Percentiles rank a stretch among this genome's conserved stretches.
Conservation (phyloP, 768 basidiomycete genomes). For the Kwoniella botswanensis region DNA sequence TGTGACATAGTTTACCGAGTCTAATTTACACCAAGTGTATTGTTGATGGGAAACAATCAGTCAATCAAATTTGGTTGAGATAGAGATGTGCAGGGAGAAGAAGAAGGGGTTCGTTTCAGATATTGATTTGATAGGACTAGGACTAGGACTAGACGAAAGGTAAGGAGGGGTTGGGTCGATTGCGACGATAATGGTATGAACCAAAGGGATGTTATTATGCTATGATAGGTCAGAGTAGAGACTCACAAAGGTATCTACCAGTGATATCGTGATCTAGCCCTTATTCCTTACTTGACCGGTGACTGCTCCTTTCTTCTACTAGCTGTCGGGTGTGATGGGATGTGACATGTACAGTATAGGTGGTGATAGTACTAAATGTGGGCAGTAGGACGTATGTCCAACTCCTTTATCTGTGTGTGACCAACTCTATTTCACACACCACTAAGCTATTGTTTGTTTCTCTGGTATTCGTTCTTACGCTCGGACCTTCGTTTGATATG, state of each 20-base stretch:
- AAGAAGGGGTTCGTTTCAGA: background rate
- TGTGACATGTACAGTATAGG: background rate
- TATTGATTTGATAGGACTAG: background rate
- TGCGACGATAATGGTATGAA: background rate
- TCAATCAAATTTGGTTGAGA: background rate
- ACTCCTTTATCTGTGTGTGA: slow-evolving; percentile 4
- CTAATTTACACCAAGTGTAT: background rate
- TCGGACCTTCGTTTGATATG: background rate
- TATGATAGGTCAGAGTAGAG: background rate
- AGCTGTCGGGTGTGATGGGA: background rate
- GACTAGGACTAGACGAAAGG: background rate
- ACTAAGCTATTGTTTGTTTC: background rate
- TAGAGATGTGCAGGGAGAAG: background rate
- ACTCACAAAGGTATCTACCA: background rate
- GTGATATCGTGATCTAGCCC: slow-evolving; percentile 1
- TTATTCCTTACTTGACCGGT: background rate
- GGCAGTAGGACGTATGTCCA: background rate
- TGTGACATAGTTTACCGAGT: background rate
- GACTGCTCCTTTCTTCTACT: background rate
- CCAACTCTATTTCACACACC: background rate
- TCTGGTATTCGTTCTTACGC: background rate
- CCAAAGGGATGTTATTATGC: background rate
- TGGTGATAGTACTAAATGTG: background rate
- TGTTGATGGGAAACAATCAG: background rate
- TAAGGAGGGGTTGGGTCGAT: background rate